A percentile compares a stretch with the other conserved stretches of the same genome.
Conservation (phyloP, 169 alveolate genomes). For the Babesia bigemina region DNA sequence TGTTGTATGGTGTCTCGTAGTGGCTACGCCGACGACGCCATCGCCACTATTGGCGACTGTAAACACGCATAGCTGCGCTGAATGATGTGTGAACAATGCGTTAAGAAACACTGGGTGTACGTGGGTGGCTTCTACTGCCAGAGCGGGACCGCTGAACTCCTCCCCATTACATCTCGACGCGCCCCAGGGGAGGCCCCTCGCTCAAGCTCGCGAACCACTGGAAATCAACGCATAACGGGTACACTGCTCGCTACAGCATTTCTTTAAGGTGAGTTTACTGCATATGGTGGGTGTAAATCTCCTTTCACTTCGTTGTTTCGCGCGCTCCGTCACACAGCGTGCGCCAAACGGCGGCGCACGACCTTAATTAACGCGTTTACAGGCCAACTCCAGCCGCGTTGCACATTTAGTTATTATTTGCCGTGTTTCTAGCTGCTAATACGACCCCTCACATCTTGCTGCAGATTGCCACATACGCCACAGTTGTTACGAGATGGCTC, state of each 20-base stretch:
- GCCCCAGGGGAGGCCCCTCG: conserved; percentile 21
- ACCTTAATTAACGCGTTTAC: background rate
- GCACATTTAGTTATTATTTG: no score
- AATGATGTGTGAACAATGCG: no score
- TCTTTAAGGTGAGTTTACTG: background rate
- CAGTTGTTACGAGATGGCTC: conserved; percentile 66
- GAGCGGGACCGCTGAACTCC: background rate
- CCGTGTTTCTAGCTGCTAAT: no score
- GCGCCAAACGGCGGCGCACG: conserved; percentile 2
- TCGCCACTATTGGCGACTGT: no score
- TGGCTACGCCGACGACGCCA: no score
- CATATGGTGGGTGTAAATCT: background rate
- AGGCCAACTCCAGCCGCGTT: no score
- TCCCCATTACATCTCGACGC: conserved; percentile 29
- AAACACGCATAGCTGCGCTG: no score
- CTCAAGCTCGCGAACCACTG: conserved; percentile 2
- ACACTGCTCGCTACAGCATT: background rate
- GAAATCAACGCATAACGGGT: background rate
- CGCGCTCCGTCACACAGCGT: background rate
- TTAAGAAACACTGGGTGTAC: background rate
- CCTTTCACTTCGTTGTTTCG: background rate
- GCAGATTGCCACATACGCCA: background rate
- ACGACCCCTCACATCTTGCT: no score
- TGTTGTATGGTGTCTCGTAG: no score
- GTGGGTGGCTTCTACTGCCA: background rate